Evolutionary conservation across 2,329 filamentous ascomycete genomes (phyloP).

Genomic region (Chaetomium globosum): DNA sequence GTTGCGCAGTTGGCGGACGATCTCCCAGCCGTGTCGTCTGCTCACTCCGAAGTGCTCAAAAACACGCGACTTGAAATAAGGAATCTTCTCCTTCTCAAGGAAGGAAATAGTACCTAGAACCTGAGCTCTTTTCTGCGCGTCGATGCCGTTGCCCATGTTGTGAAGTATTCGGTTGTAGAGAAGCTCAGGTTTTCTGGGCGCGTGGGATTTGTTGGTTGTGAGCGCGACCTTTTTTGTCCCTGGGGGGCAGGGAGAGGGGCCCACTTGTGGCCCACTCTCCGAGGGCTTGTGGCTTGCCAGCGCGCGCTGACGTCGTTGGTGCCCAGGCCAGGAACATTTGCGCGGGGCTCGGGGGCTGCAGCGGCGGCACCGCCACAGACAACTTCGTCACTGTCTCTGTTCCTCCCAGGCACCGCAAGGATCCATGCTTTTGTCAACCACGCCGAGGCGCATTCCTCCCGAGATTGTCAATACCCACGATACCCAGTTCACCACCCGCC

Average conservation of each 20-base stretch:
- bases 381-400: slow-evolving; percentile 34
- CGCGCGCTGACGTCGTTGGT: slow-evolving; percentile 37
- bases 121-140: no score
- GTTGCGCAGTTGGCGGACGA: no score
- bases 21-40: no score
- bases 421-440: slow-evolving; percentile 1
- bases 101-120: no score
- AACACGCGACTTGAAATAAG: no score
- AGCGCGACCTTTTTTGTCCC: no score
- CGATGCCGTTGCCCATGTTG: no score
- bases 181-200: no score
- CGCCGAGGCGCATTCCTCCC: slow-evolving; percentile 6
- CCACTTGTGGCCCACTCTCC: slow-evolving; percentile 7
- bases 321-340: slow-evolving; percentile 11
- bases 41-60: no score
- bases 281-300: slow-evolving; percentile 17
- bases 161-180: no score
- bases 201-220: no score
- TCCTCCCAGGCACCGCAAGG: slow-evolving; percentile 21
- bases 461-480: slow-evolving; percentile 9
- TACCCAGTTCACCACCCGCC: slow-evolving; percentile 10
- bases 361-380: slow-evolving; percentile 36
- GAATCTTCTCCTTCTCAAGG: no score
- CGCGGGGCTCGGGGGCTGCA: slow-evolving; percentile 15
- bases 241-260: background rate